Percentiles rank a stretch among this genome's conserved stretches.
Evolutionary conservation across 176 grass and related monocot genomes (phyloP).

Genomic region (Phyllostachys edulis): DNA sequence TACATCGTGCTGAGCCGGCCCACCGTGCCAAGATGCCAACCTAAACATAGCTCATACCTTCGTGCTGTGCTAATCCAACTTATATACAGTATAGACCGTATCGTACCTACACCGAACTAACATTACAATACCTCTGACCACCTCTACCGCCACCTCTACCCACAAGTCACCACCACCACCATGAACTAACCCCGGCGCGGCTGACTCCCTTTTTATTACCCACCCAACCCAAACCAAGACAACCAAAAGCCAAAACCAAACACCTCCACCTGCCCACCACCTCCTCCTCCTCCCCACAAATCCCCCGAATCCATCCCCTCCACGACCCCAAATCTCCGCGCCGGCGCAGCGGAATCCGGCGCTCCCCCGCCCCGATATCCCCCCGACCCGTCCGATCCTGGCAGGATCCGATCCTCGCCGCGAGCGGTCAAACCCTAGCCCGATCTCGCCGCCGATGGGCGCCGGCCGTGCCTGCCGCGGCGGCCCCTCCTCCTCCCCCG

Average conservation of each 20-base stretch:
- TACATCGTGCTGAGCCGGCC: no score
- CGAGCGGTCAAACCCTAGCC: conserved; percentile 26
- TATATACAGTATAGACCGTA: no score
- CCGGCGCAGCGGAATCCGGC: conserved; percentile 20
- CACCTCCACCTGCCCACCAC: background rate
- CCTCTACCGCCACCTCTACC: no score
- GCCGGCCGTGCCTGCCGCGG: conserved; percentile 42
- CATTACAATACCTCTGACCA: no score
- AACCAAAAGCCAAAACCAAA: conserved; percentile 29
- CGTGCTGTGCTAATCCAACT: no score
- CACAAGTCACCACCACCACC: background rate
- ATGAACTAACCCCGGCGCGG: background rate
- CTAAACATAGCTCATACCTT: no score
- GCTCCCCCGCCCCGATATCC: background rate
- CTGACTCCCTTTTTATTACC: conserved; percentile 27
- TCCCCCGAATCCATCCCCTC: conserved; percentile 13
- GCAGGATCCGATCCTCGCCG: conserved; percentile 14
- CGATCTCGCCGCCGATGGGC: conserved; percentile 32
- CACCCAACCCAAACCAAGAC: conserved; percentile 19
- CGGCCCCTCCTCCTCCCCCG: conserved; percentile 37
- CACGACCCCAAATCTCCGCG: background rate
- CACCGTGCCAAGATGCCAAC: no score
- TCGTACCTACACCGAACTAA: no score
- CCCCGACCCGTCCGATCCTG: conserved; percentile 33
- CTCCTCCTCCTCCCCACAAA: conserved; percentile 14